phyloP scores from a whole-genome alignment of 805 yeast genomes.

The Blastobotrys peoriensis region DNA sequence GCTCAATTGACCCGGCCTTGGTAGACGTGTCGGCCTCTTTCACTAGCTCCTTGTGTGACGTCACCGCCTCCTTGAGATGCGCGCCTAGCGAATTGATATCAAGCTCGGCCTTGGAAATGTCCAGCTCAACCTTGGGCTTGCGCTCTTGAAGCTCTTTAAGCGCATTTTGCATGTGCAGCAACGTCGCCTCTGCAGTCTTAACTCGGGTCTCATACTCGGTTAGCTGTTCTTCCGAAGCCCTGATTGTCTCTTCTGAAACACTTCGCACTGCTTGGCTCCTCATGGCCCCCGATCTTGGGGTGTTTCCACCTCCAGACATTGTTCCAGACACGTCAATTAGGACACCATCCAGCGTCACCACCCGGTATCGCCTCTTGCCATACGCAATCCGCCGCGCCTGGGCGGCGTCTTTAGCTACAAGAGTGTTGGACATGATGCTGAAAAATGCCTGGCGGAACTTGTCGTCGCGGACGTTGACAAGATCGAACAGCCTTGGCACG shows the following conservation, averaged over 20 bases:
- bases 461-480: conserved; percentile 60
- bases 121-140: conserved; percentile 62
- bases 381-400: conserved; percentile 88
- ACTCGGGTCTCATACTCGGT: conserved; percentile 48
- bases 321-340: conserved; percentile 91
- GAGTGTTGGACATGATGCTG: conserved; percentile 77
- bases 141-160: conserved; percentile 55
- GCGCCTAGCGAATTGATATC: conserved; percentile 57
- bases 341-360: conserved; percentile 89
- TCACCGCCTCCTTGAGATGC: conserved; percentile 46
- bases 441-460: conserved; percentile 84
- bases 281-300: conserved; percentile 68
- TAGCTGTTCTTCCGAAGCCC: conserved; percentile 47
- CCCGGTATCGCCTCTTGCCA: conserved; percentile 73
- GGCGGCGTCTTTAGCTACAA: conserved; percentile 70
- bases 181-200: conserved; percentile 39
- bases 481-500: conserved; percentile 78
- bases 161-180: conserved; percentile 53
- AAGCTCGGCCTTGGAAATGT: conserved; percentile 50
- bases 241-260: conserved; percentile 51
- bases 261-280: conserved; percentile 29
- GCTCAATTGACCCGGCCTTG: conserved; percentile 16
- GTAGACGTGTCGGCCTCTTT: conserved; percentile 18
- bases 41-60: conserved; percentile 34
- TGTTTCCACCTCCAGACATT: conserved; percentile 89